phyloP scores from a whole-genome alignment of 2,329 filamentous ascomycete genomes.

The Penicillium verrucosum region DNA sequence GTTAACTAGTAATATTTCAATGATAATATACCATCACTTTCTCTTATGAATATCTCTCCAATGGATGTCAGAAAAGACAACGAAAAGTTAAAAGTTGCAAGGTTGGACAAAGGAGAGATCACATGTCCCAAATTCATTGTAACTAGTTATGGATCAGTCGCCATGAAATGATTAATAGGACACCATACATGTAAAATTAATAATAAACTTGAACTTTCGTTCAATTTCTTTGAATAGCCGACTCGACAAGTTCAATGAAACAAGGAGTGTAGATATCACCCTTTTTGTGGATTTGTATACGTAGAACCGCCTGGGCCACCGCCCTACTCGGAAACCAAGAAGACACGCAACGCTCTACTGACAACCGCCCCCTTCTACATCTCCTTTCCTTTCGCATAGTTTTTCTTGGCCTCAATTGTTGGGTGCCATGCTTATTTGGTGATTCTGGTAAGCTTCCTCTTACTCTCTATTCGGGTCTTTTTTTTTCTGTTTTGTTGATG shows the following conservation, averaged over 20 bases:
- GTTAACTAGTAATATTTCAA: background rate
- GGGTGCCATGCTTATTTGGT: slow-evolving; percentile 27
- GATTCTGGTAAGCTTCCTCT: slow-evolving; percentile 19
- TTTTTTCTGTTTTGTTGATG: background rate
- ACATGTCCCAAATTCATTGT: background rate
- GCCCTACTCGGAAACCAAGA: slow-evolving; percentile 16
- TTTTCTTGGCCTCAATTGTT: slow-evolving; percentile 14
- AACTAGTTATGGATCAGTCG: background rate
- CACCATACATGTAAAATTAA: background rate
- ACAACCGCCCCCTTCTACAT: slow-evolving; percentile 9
- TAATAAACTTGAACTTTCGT: background rate
- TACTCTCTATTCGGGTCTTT: background rate
- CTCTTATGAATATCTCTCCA: background rate
- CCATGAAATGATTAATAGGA: background rate
- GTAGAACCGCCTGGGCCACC: slow-evolving; percentile 18
- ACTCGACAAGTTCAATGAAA: background rate
- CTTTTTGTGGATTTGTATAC: slow-evolving; percentile 7
- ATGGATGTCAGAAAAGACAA: background rate
- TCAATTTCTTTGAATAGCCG: background rate
- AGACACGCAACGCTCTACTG: slow-evolving; percentile 21
- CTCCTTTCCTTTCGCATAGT: slow-evolving; percentile 12
- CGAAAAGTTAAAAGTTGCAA: background rate
- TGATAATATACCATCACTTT: background rate
- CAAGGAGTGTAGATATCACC: background rate
- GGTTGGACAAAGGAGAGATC: background rate